These are phyloP conservation scores for Anethum foeniculum DNA, from an alignment of 140 eudicot genomes.

Conservation along the genomic window DNA sequence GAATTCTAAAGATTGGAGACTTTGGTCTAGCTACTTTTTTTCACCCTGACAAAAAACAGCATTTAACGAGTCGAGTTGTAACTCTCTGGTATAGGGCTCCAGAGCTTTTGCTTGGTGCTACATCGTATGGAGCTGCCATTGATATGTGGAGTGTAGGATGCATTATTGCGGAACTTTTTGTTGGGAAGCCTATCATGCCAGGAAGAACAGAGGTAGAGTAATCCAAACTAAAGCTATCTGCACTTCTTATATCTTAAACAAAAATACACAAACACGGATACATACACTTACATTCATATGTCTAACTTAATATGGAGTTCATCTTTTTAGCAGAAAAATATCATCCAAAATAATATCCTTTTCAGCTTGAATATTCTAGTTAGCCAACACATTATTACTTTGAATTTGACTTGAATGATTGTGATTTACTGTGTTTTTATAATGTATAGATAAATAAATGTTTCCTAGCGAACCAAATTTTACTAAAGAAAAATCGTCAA, in stretches of 20 bases:
- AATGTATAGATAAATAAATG: background rate
- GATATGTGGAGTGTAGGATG: constrained; percentile 99
- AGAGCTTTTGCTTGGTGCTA: constrained; percentile 83
- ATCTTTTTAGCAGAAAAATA: background rate
- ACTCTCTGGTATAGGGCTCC: constrained; percentile 96
- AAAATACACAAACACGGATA: background rate
- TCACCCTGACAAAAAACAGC: constrained; percentile 56
- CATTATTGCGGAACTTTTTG: constrained; percentile 82
- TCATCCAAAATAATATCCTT: constrained; percentile 1
- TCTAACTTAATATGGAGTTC: background rate
- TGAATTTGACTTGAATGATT: background rate
- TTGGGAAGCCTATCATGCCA: constrained; percentile 87
- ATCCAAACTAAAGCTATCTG: background rate
- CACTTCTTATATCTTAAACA: background rate
- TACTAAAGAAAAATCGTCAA: background rate
- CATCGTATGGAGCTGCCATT: constrained; percentile 67
- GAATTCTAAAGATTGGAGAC: constrained; percentile 80
- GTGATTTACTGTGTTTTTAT: background rate
- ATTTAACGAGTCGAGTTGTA: constrained; percentile 82
- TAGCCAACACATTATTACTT: background rate
- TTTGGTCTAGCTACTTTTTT: constrained; percentile 78
- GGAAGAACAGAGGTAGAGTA: constrained; percentile 89
- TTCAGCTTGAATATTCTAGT: background rate
- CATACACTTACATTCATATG: background rate
- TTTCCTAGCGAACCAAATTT: background rate